Base-by-base conservation (phyloP, 257 asterid species). In the Mitragyna speciosa region DNA sequence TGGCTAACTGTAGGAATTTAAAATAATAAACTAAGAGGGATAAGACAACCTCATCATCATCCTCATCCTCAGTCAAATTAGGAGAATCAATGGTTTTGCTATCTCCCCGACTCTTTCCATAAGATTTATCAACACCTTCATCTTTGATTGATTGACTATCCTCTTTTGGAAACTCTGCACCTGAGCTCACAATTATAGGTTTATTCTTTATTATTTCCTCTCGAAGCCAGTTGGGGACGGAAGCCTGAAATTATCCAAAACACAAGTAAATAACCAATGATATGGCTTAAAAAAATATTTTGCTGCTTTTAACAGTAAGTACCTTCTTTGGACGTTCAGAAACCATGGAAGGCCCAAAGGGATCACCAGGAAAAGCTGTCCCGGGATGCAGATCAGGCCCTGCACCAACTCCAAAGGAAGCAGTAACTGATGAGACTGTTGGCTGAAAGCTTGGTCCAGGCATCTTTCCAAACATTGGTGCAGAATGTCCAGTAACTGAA, bases 141-240 rank as follows among this genome's bases (percentile, higher is more conserved):
- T 89, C 99, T 80, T 92, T 97, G 80, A 83, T 75, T 78, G 92
- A 89, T 74, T 85, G 88, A 49, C 86, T 83, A 78, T 92, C 92
- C 76, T 83, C 96, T 79, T 81, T 86, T 54, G 64, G 85, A 58
- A 83, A 77, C 58, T 83, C 94, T 6, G 81, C 86, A 67, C 82
- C 80, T 64, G 96, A 87, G 83, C 88, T 92, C 45, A 96, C 78
- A 78, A 95, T 87, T 83, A 84, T 91, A 85, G 97, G 90, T 90
- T 94, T 96, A 61, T 89, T 96, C 85, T 94, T 96, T 64, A 93
- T 96, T 73, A 96, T 92, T 87, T 95, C 99, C 86, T 95, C 99
- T 88, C 97, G 91, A 49, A 95, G 95, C 99, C 99, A 95, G 87
- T 90, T 95, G 83, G 99, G 99, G 30, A 95, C 99, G 24, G 98